Evolutionary conservation across 495 filamentous ascomycete species (phyloP).

Genomic region (Talaromyces trachyspermus): DNA sequence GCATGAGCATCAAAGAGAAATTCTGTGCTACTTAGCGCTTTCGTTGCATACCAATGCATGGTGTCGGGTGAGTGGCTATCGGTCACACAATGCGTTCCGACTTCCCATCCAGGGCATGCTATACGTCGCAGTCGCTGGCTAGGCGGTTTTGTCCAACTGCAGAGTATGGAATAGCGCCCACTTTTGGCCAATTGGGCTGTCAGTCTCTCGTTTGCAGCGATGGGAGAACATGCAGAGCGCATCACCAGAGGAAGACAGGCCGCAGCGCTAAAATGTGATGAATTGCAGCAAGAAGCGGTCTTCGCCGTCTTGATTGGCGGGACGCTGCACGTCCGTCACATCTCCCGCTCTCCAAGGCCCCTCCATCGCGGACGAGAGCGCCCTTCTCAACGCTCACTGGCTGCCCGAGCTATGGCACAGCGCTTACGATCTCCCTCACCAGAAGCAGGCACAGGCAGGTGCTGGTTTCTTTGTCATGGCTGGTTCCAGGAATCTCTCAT

Average conservation of each 20-base stretch:
- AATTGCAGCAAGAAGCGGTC: background rate
- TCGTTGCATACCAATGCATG: too few species aligned
- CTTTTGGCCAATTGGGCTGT: too few species aligned
- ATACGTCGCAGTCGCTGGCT: too few species aligned
- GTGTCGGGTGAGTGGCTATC: too few species aligned
- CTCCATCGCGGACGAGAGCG: background rate
- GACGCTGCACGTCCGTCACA: constrained; percentile 9
- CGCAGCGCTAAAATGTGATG: constrained; percentile 5
- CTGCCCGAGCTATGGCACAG: background rate
- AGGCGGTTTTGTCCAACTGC: too few species aligned
- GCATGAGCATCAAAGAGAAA: too few species aligned
- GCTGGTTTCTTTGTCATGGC: constrained; percentile 4
- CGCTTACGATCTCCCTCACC: constrained; percentile 2
- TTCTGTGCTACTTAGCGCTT: too few species aligned
- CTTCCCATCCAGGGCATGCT: too few species aligned
- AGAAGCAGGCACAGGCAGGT: background rate
- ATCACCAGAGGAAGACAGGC: background rate
- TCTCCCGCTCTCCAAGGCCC: background rate
- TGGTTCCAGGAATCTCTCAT: background rate
- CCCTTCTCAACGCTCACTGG: background rate
- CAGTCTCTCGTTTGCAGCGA: constrained; percentile 3
- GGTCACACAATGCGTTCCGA: too few species aligned
- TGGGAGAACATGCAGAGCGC: background rate
- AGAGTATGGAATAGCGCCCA: too few species aligned
- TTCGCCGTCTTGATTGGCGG: background rate